Evolutionary conservation across 768 basidiomycete genomes (phyloP), one percentile per base, ranked within the genome.

Genomic region (Lentinula sp.): DNA sequence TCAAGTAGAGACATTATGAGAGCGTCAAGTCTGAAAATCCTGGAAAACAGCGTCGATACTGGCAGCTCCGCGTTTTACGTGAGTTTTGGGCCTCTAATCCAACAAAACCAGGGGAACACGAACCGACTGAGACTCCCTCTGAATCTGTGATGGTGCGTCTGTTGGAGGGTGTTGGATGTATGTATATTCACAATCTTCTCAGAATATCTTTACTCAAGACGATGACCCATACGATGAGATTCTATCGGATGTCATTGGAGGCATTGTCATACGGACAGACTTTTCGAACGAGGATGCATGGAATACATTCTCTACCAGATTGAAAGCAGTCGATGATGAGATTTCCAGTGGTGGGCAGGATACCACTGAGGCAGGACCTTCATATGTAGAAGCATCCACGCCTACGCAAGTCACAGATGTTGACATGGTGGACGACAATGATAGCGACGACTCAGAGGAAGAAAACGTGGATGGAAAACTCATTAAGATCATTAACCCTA

Each of bases 191-290:
- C 59, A 33, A 4, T 41, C 32, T 32, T 20, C 37, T 37, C 57
- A 57, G 36, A 67, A 68, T 10, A 63, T 65, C 3, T 55, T 59
- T 45, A 67, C 66, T 36, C 71, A 71, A 50, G 87, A 87, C 66
- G 68, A 70, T 8, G 88, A 90, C 70, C 81, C 82, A 1, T 68
- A 81, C 62, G 87, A 90, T 69, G 68, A 67, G 10, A 63, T 75
- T 54, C 64, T 81, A 36, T 69, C 74, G 20, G 77, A 82, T 23
- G 78, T 77, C 0, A 81, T 83, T 60, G 66, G 84, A 45, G 88
- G 88, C 13, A 66, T 91, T 61, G 68, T 92, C 50, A 68, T 92
- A n/a, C 85, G 91, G 42, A 87, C 90, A 9, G 88, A 92, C 66
- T 91, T 80, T 69, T 78, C 84, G 8, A 72, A 88, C 68, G 87